Conservation (phyloP, 1,284 basidiomycete genomes). For the Cryptococcus sp. region DNA sequence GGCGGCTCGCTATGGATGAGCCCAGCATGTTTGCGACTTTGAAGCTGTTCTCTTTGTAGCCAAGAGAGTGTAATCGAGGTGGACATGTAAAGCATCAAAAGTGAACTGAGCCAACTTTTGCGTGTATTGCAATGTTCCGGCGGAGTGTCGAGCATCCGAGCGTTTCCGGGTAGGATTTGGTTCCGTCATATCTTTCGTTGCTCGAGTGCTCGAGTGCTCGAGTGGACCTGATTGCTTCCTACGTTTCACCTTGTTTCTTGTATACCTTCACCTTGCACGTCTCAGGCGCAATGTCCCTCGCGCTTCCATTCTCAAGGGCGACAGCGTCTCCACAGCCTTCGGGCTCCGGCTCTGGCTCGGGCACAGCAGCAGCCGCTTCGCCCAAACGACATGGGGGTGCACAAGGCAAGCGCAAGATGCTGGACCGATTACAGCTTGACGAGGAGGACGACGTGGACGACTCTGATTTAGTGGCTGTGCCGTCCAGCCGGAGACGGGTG, state of each 20-base stretch:
- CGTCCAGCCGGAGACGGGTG: conserved; percentile 7
- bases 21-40: too few relatives aligned
- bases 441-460: conserved; percentile 29
- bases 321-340: conserved; percentile 5
- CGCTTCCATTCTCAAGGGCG: conserved; percentile 10
- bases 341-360: conserved; percentile 1
- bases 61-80: too few relatives aligned
- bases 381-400: conserved; percentile 3
- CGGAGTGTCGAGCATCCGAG: too few relatives aligned
- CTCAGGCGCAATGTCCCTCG: conserved; percentile 3
- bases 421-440: conserved; percentile 20
- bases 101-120: too few relatives aligned
- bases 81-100: too few relatives aligned
- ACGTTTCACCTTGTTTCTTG: background rate
- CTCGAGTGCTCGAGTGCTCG: too few relatives aligned
- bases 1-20: too few relatives aligned
- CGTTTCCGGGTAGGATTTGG: background rate
- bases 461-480: conserved; percentile 20
- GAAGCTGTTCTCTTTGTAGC: too few relatives aligned
- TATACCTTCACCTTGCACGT: background rate
- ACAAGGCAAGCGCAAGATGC: conserved; percentile 3
- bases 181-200: background rate
- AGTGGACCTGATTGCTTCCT: too few relatives aligned
- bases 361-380: background rate
- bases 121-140: too few relatives aligned